Evolutionary conservation across 2,329 filamentous ascomycete genomes (phyloP), one percentile per base, ranked within the genome.

Genomic region (Corynespora cassiicola): DNA sequence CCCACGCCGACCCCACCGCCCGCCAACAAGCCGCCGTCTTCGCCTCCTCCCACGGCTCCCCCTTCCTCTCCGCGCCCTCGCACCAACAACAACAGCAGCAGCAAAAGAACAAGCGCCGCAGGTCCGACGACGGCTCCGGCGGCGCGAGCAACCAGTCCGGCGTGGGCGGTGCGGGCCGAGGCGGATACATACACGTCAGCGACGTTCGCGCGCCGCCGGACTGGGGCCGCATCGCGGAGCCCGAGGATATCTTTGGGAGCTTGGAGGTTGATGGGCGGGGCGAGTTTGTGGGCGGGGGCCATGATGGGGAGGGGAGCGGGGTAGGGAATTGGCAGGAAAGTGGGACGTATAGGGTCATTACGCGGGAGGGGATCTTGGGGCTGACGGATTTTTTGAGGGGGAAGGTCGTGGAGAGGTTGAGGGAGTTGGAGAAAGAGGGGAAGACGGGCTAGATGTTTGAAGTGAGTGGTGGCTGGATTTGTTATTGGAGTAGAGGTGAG

Each of bases 171-270:
- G 80, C 68, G 11, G 80, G 80, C 1, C 68, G 77, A 47, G 81
- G 81, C 14, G 82, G 82, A 2, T 84, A 76, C 68, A 79, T 85
- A 25, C 82, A 85, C 56, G 72, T 85, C n/a, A 82, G 76, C 23
- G 82, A 85, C 54, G 63, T 65, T 55, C 68, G 82, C 43, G 76
- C 79, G 44, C 80, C 81, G 22, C 81, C 82, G 3, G 82, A 85
- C 43, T 85, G 75, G 63, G 82, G 82, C 1, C 62, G 82, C n/a
- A 83, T 84, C 45, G 78, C 82, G 34, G 82, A 77, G 76, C 81
- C 82, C 0, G 82, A 85, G 58, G 82, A 85, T 64, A 85, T 85
- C 32, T 80, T 85, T 56, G 82, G 82, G 10, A 84, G 80, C 50
- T 57, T 85, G 16, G 81, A 85, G 61, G 77, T 85, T 4, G 80